phyloP scores from a whole-genome alignment of 805 yeast species.

The Wickerhamomyces strasburgensis region DNA sequence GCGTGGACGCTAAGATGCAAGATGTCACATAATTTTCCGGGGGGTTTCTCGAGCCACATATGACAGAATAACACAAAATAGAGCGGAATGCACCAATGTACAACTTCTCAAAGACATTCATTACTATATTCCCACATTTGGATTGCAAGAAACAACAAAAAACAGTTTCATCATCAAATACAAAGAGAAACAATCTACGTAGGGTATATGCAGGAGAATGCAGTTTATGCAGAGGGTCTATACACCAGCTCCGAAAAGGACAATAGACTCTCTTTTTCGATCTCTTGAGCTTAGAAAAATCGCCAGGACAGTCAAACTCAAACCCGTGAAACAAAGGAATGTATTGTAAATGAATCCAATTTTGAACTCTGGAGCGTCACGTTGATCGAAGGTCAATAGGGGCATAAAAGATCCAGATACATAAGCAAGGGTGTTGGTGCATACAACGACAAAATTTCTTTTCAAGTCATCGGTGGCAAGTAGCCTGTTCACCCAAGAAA shows the following conservation, averaged over 20 bases:
- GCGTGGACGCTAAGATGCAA: too few species aligned
- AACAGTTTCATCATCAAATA: too few species aligned
- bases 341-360: constrained; percentile 34
- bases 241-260: background rate
- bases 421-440: constrained; percentile 39
- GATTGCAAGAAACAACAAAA: too few species aligned
- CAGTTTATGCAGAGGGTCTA: too few species aligned
- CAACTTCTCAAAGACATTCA: too few species aligned
- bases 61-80: too few species aligned
- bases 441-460: constrained; percentile 34
- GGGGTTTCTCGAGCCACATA: too few species aligned
- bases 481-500: constrained; percentile 50
- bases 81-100: too few species aligned
- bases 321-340: background rate
- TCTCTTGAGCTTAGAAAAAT: background rate
- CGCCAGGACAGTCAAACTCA: background rate
- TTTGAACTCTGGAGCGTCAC: constrained; percentile 32
- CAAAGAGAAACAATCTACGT: too few species aligned
- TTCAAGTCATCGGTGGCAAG: constrained; percentile 31
- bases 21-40: too few species aligned
- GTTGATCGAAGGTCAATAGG: constrained; percentile 35
- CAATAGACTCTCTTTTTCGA: background rate
- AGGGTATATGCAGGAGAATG: too few species aligned
- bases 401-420: constrained; percentile 33
- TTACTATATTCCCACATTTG: too few species aligned